Conservation (phyloP, 2,329 filamentous ascomycete genomes). For the Exophiala aquamarina region DNA sequence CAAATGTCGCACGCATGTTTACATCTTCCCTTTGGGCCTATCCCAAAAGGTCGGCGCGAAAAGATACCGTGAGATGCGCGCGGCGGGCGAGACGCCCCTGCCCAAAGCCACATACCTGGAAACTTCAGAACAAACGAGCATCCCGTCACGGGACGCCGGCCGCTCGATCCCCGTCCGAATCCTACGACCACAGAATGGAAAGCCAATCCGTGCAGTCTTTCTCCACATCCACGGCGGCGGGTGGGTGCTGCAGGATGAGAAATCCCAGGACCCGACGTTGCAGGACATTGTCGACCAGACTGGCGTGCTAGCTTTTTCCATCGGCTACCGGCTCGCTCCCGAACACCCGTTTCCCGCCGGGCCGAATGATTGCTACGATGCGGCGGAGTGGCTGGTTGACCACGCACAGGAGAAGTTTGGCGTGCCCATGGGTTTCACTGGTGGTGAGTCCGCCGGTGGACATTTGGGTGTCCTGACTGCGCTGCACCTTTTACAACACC, state of each 20-base stretch:
- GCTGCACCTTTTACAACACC: slow-evolving; percentile 46
- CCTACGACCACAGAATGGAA: slow-evolving; percentile 50
- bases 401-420: slow-evolving; percentile 46
- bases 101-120: slow-evolving; percentile 49
- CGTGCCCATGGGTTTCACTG: slow-evolving; percentile 43
- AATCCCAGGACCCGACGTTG: slow-evolving; percentile 48
- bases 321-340: slow-evolving; percentile 61
- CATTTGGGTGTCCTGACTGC: slow-evolving; percentile 50
- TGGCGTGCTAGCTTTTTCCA: slow-evolving; percentile 51
- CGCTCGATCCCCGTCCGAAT: slow-evolving; percentile 54
- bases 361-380: slow-evolving; percentile 59
- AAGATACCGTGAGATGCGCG: slow-evolving; percentile 55
- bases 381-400: slow-evolving; percentile 53
- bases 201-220: slow-evolving; percentile 45
- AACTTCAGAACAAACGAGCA: slow-evolving; percentile 45
- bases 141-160: slow-evolving; percentile 54
- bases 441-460: slow-evolving; percentile 52
- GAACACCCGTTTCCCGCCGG: slow-evolving; percentile 58
- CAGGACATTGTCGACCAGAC: slow-evolving; percentile 51
- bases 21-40: not conserved
- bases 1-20: too few species aligned
- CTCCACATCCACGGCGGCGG: slow-evolving; percentile 59
- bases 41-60: slow-evolving; percentile 50
- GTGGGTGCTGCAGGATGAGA: slow-evolving; percentile 36
- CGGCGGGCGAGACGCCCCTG: slow-evolving; percentile 53